Evolutionary conservation across 768 basidiomycete species (phyloP), one percentile per base, ranked within the genome.

Genomic region (Infundibulicybe gibba): DNA sequence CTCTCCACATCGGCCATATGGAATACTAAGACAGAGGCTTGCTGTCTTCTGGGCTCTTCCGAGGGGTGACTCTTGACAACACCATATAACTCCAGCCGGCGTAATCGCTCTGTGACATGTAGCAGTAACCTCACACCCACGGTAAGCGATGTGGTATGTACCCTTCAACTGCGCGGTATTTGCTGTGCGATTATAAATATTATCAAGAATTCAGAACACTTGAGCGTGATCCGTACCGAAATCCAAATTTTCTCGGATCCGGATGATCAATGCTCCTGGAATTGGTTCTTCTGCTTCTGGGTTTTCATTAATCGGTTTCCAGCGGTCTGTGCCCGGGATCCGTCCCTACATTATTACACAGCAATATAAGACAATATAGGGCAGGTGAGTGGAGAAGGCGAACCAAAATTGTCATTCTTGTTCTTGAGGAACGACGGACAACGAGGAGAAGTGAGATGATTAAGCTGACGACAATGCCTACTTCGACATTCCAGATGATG

Each of bases 121-220:
- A 49, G 45, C 35, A 31, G 11, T 17, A 45, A 44, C 6, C 11
- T 39, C 34, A 12, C 16, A 25, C 15, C 41, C 13, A 32, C 38
- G 47, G 20, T 17, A 16, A 13, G 15, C 1, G 9, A 33, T 41
- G 15, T 20, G 5, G 2, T 13, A 44, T 61, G 31, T 54, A 81
- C 87, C 94, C 72, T 97, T 97, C 16, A 99, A 69, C 58, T 94
- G 93, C 32, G 93, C 89, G 16, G 94, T 94, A 61, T 99, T 99
- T 11, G 95, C 94, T 89, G 43, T 37, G 41, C 11, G 15, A 21
- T 2, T n/a, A 25, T 17, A 33, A 16, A 20, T n/a, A 32, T 20
- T 31, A 13, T 31, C 40, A 3, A n/a, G 6, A n/a, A 43, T 15
- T 25, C 13, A 17, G 13, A 8, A 5, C 15, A 12, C 13, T 20